Evolutionary conservation across 495 filamentous ascomycete species (phyloP).

Genomic region (Elasticomyces elasticus): DNA sequence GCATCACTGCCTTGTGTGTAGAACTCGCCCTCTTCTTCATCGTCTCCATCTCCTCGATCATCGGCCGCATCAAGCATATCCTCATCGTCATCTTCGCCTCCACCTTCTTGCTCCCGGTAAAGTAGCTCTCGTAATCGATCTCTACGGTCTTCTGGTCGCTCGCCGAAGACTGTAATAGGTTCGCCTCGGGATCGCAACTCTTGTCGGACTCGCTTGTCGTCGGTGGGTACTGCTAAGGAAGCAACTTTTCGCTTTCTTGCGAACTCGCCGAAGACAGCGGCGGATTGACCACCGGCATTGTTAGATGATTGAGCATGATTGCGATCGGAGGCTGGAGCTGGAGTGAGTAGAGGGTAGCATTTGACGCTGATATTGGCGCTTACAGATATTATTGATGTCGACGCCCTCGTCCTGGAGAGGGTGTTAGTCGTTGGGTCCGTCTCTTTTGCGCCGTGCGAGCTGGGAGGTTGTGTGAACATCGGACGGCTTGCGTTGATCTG

Average conservation of each 20-base stretch:
- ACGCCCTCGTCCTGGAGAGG: conserved; percentile 40
- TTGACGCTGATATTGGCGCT: background rate
- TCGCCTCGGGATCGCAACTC: conserved; percentile 76
- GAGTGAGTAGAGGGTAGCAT: background rate
- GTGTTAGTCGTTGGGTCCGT: conserved; percentile 32
- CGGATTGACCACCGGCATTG: conserved; percentile 68
- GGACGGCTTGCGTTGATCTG: conserved; percentile 7
- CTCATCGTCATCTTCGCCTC: conserved; percentile 48
- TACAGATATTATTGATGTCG: conserved; percentile 70
- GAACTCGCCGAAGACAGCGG: conserved; percentile 81
- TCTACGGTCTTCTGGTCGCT: conserved; percentile 75
- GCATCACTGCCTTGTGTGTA: conserved; percentile 74
- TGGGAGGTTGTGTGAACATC: conserved; percentile 14
- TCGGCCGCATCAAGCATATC: conserved; percentile 40
- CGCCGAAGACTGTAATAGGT: conserved; percentile 90
- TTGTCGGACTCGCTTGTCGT: conserved; percentile 75
- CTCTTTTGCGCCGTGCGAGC: conserved; percentile 33
- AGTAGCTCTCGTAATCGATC: conserved; percentile 79
- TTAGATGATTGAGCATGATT: conserved; percentile 72
- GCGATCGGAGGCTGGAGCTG: conserved; percentile 58
- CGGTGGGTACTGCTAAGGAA: conserved; percentile 87
- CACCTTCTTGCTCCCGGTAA: conserved; percentile 55
- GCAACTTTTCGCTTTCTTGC: conserved; percentile 79
- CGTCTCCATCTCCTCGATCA: conserved; percentile 25
- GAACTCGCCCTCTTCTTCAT: conserved; percentile 69